Conservation (phyloP, 2,329 filamentous ascomycete species). For the Microsporum canis region DNA sequence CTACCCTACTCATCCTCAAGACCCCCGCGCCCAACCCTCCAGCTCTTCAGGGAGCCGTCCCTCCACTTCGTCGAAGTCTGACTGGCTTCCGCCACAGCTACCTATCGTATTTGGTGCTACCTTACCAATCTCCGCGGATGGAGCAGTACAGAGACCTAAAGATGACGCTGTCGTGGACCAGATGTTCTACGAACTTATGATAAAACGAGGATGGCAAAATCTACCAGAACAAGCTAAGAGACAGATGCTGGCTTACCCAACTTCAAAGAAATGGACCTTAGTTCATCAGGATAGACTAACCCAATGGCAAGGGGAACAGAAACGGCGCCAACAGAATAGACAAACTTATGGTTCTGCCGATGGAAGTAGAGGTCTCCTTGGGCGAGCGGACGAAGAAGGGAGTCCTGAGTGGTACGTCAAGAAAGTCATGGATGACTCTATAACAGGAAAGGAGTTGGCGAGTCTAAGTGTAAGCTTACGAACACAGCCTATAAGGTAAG, state of each 20-base stretch:
- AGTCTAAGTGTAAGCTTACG: conserved; percentile 88
- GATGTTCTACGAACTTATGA: conserved; percentile 88
- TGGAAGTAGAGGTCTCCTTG: conserved; percentile 54
- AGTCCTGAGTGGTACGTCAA: conserved; percentile 97
- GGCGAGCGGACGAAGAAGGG: conserved; percentile 82
- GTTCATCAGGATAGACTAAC: conserved; percentile 90
- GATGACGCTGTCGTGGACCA: conserved; percentile 70
- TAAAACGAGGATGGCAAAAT: conserved; percentile 95
- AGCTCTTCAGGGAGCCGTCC: conserved; percentile 29
- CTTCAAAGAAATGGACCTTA: conserved; percentile 93
- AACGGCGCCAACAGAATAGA: conserved; percentile 63
- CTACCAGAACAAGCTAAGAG: conserved; percentile 85
- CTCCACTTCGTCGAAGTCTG: conserved; percentile 33
- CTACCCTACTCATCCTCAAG: conserved; percentile 27
- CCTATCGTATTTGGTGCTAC: conserved; percentile 39
- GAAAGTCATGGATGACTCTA: conserved; percentile 89
- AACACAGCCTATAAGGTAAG: conserved; percentile 75
- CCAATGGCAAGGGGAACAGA: conserved; percentile 90
- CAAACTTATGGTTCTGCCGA: conserved; percentile 58
- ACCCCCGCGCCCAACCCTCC: conserved; percentile 23
- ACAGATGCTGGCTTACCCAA: conserved; percentile 92
- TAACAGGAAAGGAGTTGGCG: conserved; percentile 80
- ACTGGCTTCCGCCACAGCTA: conserved; percentile 30
- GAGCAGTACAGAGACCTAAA: conserved; percentile 23
- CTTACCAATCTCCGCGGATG: conserved; percentile 23